Conservation (phyloP, 441 rosid genomes). For the Biscutella laevigata region DNA sequence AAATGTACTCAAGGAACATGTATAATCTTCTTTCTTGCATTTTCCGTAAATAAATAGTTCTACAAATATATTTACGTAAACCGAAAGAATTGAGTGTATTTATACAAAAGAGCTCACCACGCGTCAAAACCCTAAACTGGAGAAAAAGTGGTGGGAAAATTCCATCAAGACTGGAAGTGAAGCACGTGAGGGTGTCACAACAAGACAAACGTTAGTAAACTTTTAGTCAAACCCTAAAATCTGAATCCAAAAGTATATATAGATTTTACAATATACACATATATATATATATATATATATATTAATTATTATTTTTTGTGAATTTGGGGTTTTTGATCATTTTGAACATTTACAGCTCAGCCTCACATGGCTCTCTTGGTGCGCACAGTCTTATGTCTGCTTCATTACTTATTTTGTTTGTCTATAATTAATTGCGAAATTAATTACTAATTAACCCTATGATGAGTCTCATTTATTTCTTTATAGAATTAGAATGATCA, state of each 20-base stretch:
- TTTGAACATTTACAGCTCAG: constrained; percentile 38
- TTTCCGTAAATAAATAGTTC: not conserved
- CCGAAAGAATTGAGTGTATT: too few relatives aligned
- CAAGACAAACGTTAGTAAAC: constrained; percentile 16
- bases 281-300: too few relatives aligned
- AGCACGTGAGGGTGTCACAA: constrained; percentile 24
- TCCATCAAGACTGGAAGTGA: constrained; percentile 20
- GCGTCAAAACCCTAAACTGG: constrained; percentile 14
- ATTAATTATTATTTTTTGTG: constrained; percentile 4
- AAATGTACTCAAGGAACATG: constrained; percentile 3
- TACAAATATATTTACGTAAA: not conserved
- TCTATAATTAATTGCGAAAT: not conserved
- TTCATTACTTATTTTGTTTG: constrained; percentile 13
- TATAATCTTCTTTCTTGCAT: not conserved
- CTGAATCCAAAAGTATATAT: constrained; percentile 24
- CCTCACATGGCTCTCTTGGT: constrained; percentile 41
- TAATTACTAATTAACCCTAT: not conserved
- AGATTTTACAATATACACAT: constrained; percentile 9
- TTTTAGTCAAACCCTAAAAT: constrained; percentile 27
- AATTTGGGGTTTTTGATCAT: constrained; percentile 22
- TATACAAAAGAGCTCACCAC: constrained; percentile 15
- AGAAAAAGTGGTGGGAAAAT: constrained; percentile 19
- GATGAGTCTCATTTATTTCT: too few relatives aligned
- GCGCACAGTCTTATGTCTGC: constrained; percentile 15
- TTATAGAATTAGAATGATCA: too few relatives aligned